Evolutionary conservation across 2,329 filamentous ascomycete genomes (phyloP), one percentile per base, ranked within the genome.

Genomic region (Diplodia sapinea): DNA sequence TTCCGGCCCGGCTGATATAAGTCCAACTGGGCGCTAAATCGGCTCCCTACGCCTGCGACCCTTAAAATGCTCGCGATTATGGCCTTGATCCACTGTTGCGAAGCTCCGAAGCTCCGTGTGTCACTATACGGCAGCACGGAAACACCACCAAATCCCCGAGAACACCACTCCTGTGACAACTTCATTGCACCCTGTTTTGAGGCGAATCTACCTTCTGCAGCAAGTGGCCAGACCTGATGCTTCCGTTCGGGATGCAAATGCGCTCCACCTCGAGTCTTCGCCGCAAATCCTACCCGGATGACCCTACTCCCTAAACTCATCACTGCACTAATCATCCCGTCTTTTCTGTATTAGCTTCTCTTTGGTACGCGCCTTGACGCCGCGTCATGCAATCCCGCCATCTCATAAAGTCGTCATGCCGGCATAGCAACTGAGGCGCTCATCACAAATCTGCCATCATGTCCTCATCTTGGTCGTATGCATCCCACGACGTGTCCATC

Each of bases 401-500:
- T 43, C n/a, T 63, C 55, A n/a, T 59, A 20, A 26, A 50, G 67
- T 50, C 55, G 59, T 9, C 17, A 47, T 56, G 43, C 52, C 65
- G 26, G 26, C 59, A 51, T 63, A 36, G 15, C 29, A 36, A 38
- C 20, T 3, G 26, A 13, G 43, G 12, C 29, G 17, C 55, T 74
- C 72, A 71, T 68, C 75, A 73, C 73, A 78, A 47, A 66, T 79
- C 77, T 15, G 71, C 73, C 78, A 80, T 79, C 43, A 80, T 76
- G 62, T 79, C 78, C 69, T 80, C 78, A 36, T 79, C 78, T 20
- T 77, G 76, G 2, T 74, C 68, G 7, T 72, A 70, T 20, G 76
- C 77, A 29, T 77, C 75, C 75, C 75, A 79, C 1, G 74, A 72
- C 29, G 74, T 74, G 57, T 79, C 78, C 78, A 79, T 79, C 2